Base-by-base conservation (phyloP, 2,329 filamentous ascomycete genomes). In the Aureobasidium zeae region DNA sequence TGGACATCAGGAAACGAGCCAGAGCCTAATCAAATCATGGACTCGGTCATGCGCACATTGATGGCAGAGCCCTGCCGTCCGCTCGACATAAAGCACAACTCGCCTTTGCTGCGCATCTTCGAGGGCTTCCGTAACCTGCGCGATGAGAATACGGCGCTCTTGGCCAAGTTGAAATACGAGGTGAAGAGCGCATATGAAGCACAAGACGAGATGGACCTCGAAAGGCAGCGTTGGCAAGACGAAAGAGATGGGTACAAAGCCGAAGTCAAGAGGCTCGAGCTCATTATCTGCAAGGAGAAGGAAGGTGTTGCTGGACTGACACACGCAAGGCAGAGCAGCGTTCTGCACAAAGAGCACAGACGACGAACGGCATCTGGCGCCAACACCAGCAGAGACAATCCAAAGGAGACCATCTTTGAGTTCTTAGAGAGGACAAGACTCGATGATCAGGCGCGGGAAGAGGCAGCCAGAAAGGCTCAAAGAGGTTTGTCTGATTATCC, bases 191-290 rank as follows among this genome's bases (percentile, higher is more conserved):
- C 39, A 10, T 45, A 48, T 13, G 49, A 49, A 2, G 32, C 55
- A 20, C 36, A 53, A 5, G 39, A 48, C 20, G 52, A 55, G 15
- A 53, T 55, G 26, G 53, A 58, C 22, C 50, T 50, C 12, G 53
- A 57, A 6, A 56, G 64, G 44, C 52, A 56, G 10, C 46, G 48
- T 4, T 67, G 60, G 62, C 32, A 51, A 2, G 47, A 57, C 7
- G 55, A 59, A 41, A 59, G 62, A 46, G 51, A 53, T 29, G 53
- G 55, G 12, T 68, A 64, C 49, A 57, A 61, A 28, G 58, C 57
- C 3, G 66, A 69, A 47, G 61, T 69, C 39, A 65, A 62, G 45
- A 61, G 66, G 12, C 56, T 70, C 11, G 67, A 69, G 50, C 47
- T 69, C 3, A 48, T 69, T 19, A 66, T 70, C 45, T 62, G 63